Conservation (phyloP, 2,329 filamentous ascomycete species). For the Tolypocladium capitatum region DNA sequence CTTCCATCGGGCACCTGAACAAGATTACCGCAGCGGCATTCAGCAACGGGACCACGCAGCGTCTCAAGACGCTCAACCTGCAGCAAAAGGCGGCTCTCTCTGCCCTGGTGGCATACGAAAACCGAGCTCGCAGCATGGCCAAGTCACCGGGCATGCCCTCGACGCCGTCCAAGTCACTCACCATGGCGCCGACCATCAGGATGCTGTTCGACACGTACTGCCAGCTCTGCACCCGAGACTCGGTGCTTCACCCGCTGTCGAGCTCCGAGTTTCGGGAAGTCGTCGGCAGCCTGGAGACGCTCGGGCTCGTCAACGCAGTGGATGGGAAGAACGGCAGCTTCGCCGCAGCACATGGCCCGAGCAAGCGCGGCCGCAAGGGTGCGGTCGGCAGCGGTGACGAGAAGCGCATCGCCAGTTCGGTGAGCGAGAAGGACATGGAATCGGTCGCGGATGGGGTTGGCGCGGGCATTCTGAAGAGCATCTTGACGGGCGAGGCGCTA, state of each 20-base stretch:
- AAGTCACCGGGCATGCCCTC: constrained; percentile 25
- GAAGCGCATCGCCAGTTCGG: constrained; percentile 63
- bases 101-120: constrained; percentile 76
- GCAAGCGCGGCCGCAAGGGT: constrained; percentile 49
- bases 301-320: constrained; percentile 62
- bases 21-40: constrained; percentile 83
- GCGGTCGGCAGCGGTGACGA: constrained; percentile 52
- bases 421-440: constrained; percentile 68
- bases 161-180: constrained; percentile 49
- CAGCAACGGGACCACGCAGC: constrained; percentile 73
- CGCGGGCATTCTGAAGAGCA: constrained; percentile 47
- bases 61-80: constrained; percentile 77
- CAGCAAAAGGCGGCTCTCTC: constrained; percentile 95
- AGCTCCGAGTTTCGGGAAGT: constrained; percentile 92
- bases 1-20: constrained; percentile 81
- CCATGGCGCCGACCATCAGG: constrained; percentile 66
- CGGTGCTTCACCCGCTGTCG: constrained; percentile 79
- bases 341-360: constrained; percentile 52
- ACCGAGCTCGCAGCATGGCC: constrained; percentile 43
- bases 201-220: constrained; percentile 75
- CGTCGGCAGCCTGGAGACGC: constrained; percentile 73
- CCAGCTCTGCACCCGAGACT: constrained; percentile 69
- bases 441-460: constrained; percentile 52
- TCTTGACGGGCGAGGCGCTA: constrained; percentile 47
- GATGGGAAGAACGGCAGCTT: constrained; percentile 60